Percentiles rank a stretch among this genome's conserved stretches.
Evolutionary conservation across 1,139 yeast genomes (phyloP).

Genomic region (Yamadazyma membranifaciens): DNA sequence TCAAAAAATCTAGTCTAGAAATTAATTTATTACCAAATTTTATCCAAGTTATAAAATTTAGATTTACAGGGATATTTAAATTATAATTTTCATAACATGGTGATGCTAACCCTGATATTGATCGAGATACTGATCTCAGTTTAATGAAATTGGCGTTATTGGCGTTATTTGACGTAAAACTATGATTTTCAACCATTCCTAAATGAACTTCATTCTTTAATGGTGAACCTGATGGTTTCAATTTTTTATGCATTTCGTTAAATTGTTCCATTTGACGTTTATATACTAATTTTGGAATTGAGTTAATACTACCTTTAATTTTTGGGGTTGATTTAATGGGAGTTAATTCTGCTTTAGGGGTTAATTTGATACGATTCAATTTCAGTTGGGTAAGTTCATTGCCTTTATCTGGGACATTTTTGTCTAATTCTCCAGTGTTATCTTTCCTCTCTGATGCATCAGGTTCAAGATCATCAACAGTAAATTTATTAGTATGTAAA

Average conservation of each 20-base stretch:
- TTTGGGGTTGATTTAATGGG: not conserved
- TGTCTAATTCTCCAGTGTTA: not conserved
- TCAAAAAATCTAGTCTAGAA: not conserved
- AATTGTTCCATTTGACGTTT: not conserved
- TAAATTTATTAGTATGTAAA: not conserved
- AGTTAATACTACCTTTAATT: not conserved
- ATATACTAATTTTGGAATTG: slow-evolving; percentile 1
- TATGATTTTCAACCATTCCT: not conserved
- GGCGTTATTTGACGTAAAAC: no score
- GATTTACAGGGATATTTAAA: slow-evolving; percentile 1
- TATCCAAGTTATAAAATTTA: slow-evolving; percentile 5
- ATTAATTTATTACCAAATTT: slow-evolving; percentile 3
- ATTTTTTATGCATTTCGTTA: not conserved
- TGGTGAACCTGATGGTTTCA: slow-evolving; percentile 8
- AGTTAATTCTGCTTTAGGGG: slow-evolving; percentile 3
- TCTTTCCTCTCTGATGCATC: not conserved
- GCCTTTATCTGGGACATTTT: not conserved
- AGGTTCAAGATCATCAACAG: not conserved
- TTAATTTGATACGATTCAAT: slow-evolving; percentile 1
- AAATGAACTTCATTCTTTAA: slow-evolving; percentile 8
- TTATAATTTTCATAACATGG: not conserved
- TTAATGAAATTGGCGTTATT: no score
- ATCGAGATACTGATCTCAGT: not conserved
- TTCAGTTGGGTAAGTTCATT: not conserved
- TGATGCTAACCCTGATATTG: not conserved